phyloP scores from a whole-genome alignment of 768 basidiomycete species.

The Calocybe gangraenosa region DNA sequence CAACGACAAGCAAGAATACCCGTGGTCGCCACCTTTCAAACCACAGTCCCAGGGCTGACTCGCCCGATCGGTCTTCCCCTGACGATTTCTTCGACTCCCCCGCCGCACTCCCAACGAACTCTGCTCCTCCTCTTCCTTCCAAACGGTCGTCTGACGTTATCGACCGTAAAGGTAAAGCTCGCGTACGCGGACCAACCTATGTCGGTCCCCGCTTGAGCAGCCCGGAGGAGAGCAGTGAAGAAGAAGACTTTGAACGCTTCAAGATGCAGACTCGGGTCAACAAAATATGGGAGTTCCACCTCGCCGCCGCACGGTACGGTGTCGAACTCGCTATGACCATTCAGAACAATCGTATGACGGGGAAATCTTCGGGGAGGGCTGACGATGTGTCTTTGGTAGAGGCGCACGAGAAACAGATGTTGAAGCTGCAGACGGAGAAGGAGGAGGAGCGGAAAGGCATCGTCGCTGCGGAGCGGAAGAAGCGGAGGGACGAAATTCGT shows the following conservation, averaged over 20 bases:
- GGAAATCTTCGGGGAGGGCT: slow-evolving; percentile 23
- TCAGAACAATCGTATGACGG: slow-evolving; percentile 30
- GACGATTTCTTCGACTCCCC: slow-evolving; percentile 20
- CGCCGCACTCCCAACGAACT: slow-evolving; percentile 5
- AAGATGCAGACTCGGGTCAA: slow-evolving; percentile 41
- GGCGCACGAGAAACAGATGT: slow-evolving; percentile 36
- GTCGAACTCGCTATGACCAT: slow-evolving; percentile 36
- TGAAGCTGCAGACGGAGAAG: slow-evolving; percentile 38
- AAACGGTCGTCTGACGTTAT: slow-evolving; percentile 18
- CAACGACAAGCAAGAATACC: slow-evolving; percentile 4
- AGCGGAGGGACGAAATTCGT: slow-evolving; percentile 27
- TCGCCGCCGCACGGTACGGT: slow-evolving; percentile 38
- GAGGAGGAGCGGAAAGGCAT: slow-evolving; percentile 44
- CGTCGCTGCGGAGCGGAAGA: slow-evolving; percentile 35
- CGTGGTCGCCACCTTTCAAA: slow-evolving; percentile 14
- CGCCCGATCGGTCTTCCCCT: slow-evolving; percentile 22
- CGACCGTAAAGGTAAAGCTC: slow-evolving; percentile 16
- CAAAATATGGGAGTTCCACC: slow-evolving; percentile 50
- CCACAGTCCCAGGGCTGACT: slow-evolving; percentile 22
- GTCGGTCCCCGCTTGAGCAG: slow-evolving; percentile 30
- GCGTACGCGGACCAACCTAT: slow-evolving; percentile 25
- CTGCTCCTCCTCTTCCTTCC: slow-evolving; percentile 9
- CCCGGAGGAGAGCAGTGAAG: slow-evolving; percentile 27
- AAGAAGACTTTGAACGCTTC: slow-evolving; percentile 37
- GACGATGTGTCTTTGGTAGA: slow-evolving; percentile 28